Base-by-base conservation (phyloP, 805 yeast species). In the Wickerhamomyces queroliae region DNA sequence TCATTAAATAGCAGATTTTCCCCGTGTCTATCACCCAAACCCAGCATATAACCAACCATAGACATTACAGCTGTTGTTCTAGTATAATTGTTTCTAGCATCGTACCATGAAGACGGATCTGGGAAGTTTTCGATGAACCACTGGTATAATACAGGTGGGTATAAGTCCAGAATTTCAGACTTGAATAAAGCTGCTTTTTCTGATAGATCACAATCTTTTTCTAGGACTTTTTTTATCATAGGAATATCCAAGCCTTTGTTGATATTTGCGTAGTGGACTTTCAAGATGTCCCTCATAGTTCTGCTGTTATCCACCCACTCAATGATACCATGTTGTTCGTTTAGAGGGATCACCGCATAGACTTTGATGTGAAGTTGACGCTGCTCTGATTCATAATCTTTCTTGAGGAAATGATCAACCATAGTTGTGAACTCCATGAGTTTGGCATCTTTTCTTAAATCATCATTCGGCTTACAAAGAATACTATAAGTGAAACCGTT, bases 1-100 rank as follows among this genome's bases (percentile, higher is more conserved):
- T 82, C 81, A 50, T 80, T 74, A 28, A 91, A 65, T 39, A 93
- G 62, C 17, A 93, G 77, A 54, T 93, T 93, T 55, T 93, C 99
- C 49, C 96, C 84, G 57, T 93, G 99, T 29, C 99, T 71, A 61
- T 93, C 99, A 19, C 99, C 99, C 36, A 93, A 70, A 8, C 99
- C 99, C 21, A 93, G 69, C 34, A 93, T 78, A 56, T 86, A 87
- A 0, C 99, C 99, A 5, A 91, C 95, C 69, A 93, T 88, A 0
- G 97, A 89, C 99, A 95, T 93, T 0, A 91, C 98, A 0, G 97
- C 96, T 21, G 84, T 69, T 0, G 96, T 79, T 39, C 95, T 69
- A 0, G 86, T 79, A 56, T 75, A 95, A 26, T 70, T 68, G 36
- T 80, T 81, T 40, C 98, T 64, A 1, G 91, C 85, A 32, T 72